These are phyloP conservation scores for Balamuthia mandrillaris DNA, from an alignment of 208 protist species.

Conservation along the genomic window DNA sequence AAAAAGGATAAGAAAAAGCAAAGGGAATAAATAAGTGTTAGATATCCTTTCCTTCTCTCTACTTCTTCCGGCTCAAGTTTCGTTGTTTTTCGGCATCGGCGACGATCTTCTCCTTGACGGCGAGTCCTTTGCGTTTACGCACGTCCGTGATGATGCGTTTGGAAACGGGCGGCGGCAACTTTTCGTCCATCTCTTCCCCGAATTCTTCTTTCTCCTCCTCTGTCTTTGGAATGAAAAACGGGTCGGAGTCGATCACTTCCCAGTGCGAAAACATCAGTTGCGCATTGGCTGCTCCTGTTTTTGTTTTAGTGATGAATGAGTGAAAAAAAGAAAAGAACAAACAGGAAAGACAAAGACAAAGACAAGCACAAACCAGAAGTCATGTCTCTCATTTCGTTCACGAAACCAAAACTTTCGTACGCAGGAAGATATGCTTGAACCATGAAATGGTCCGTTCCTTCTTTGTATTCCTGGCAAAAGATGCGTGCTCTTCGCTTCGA, in stretches of 20 bases:
- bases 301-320: too few relatives aligned
- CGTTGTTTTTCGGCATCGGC: conserved; percentile 80
- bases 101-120: conserved; percentile 79
- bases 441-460: conserved; percentile 87
- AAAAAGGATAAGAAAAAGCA: too few relatives aligned
- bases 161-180: conserved; percentile 69
- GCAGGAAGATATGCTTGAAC: conserved; percentile 93
- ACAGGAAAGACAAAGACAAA: too few relatives aligned
- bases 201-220: conserved; percentile 74
- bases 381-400: conserved; percentile 84
- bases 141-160: conserved; percentile 67
- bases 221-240: conserved; percentile 91
- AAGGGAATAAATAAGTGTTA: too few relatives aligned
- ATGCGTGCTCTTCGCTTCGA: conserved; percentile 70
- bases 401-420: conserved; percentile 94
- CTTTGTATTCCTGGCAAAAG: conserved; percentile 92
- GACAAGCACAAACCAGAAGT: too few relatives aligned
- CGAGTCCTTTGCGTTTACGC: conserved; percentile 78
- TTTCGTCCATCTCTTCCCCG: conserved; percentile 54
- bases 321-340: too few relatives aligned
- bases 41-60: too few relatives aligned
- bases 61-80: conserved; percentile 71
- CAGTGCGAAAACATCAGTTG: conserved; percentile 93
- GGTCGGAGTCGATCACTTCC: conserved; percentile 86
- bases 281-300: conserved; percentile 90